phyloP scores from a whole-genome alignment of 2,329 filamentous ascomycete genomes.

The Zarea fungicola region DNA sequence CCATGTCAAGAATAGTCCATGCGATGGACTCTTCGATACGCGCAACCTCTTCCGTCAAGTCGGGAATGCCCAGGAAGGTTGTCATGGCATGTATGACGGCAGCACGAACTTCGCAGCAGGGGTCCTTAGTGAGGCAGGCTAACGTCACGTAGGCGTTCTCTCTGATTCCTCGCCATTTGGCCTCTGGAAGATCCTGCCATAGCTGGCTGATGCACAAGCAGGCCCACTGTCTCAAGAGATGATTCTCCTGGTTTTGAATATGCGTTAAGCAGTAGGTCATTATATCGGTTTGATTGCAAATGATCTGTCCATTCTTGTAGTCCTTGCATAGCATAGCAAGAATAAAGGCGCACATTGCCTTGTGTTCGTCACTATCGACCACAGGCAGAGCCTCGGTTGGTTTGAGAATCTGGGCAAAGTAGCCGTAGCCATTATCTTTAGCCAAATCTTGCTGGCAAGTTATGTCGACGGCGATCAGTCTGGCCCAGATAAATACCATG shows the following conservation, averaged over 20 bases:
- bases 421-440: conserved; percentile 95
- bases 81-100: conserved; percentile 92
- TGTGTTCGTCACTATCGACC: conserved; percentile 85
- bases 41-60: conserved; percentile 84
- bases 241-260: conserved; percentile 79
- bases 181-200: conserved; percentile 85
- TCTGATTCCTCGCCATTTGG: conserved; percentile 92
- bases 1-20: conserved; percentile 83
- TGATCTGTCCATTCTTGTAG: conserved; percentile 85
- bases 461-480: conserved; percentile 90
- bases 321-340: conserved; percentile 95
- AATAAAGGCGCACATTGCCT: conserved; percentile 98
- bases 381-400: conserved; percentile 78
- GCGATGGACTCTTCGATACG: conserved; percentile 88
- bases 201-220: conserved; percentile 93
- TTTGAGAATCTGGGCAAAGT: conserved; percentile 90
- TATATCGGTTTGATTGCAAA: conserved; percentile 85
- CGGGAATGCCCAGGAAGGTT: conserved; percentile 88
- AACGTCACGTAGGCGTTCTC: conserved; percentile 80
- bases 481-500: conserved; percentile 99
- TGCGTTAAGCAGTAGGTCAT: conserved; percentile 84
- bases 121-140: conserved; percentile 74
- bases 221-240: conserved; percentile 88
- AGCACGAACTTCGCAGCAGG: conserved; percentile 85
- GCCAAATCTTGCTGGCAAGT: conserved; percentile 89